A percentile compares a stretch with the other conserved stretches of the same genome.
These are phyloP conservation scores for Yamadazyma olivae DNA, from an alignment of 805 yeast genomes.

Conservation along the genomic window DNA sequence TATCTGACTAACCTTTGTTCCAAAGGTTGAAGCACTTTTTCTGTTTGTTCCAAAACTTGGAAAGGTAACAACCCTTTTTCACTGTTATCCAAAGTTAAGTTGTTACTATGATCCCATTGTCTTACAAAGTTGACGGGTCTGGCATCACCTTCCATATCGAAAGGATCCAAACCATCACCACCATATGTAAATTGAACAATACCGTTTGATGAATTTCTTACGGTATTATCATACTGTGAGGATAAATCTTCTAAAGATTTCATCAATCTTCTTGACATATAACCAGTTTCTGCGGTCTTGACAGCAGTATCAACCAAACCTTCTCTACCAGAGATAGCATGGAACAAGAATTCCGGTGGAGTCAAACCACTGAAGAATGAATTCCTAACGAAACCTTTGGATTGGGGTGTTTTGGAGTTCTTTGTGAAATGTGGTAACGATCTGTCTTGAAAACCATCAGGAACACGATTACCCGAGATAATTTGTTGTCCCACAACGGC, in stretches of 20 bases:
- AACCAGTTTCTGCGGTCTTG: slow-evolving; percentile 98
- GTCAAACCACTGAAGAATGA: slow-evolving; percentile 91
- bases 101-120: slow-evolving; percentile 90
- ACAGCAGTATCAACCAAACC: slow-evolving; percentile 99
- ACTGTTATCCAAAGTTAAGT: slow-evolving; percentile 58
- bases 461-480: slow-evolving; percentile 97
- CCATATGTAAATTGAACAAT: slow-evolving; percentile 98
- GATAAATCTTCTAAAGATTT: slow-evolving; percentile 95
- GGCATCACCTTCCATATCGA: slow-evolving; percentile 99
- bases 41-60: slow-evolving; percentile 55
- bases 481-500: slow-evolving; percentile 99
- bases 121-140: slow-evolving; percentile 89
- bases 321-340: slow-evolving; percentile 99
- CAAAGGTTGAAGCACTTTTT: slow-evolving; percentile 57
- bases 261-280: slow-evolving; percentile 97
- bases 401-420: slow-evolving; percentile 94
- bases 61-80: slow-evolving; percentile 67
- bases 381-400: slow-evolving; percentile 96
- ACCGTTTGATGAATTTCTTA: slow-evolving; percentile 92
- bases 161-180: slow-evolving; percentile 97
- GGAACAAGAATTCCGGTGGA: slow-evolving; percentile 97
- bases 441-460: slow-evolving; percentile 99
- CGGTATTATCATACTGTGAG: slow-evolving; percentile 89
- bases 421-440: slow-evolving; percentile 96
- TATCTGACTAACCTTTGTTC: slow-evolving; percentile 58